phyloP scores from a whole-genome alignment of 345 rosid species.

The Sonneratia caseolaris region DNA sequence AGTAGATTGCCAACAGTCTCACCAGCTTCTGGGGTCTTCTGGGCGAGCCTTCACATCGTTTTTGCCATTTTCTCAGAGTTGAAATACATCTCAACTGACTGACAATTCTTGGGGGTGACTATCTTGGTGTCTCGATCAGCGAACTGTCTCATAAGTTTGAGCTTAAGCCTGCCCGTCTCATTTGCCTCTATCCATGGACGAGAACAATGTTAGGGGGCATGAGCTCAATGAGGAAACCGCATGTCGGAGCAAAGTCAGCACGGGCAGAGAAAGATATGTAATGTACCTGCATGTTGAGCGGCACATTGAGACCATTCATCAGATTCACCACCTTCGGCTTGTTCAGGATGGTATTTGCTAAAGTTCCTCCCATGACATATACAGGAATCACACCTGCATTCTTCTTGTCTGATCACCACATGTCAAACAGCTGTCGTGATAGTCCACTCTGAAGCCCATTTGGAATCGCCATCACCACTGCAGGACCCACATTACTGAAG shows the following conservation, averaged over 20 bases:
- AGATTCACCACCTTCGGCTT: conserved; percentile 90
- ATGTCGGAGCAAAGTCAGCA: conserved; percentile 91
- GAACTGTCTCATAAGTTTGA: conserved; percentile 66
- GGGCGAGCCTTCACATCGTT: conserved; percentile 51
- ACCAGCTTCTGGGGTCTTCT: conserved; percentile 40
- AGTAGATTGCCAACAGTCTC: conserved; percentile 73
- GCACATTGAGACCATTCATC: conserved; percentile 86
- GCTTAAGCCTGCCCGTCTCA: conserved; percentile 90
- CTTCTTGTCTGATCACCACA: conserved; percentile 87
- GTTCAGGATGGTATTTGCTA: conserved; percentile 69
- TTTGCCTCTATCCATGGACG: conserved; percentile 88
- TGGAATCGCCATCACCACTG: conserved; percentile 93
- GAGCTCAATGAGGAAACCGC: conserved; percentile 77
- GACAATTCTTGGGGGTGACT: too few relatives aligned
- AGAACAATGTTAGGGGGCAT: conserved; percentile 91
- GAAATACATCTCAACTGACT: conserved; percentile 39
- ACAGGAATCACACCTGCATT: conserved; percentile 80
- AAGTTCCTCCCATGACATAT: conserved; percentile 74
- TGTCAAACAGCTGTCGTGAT: conserved; percentile 82
- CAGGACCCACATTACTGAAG: conserved; percentile 76
- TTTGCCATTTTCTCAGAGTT: conserved; percentile 90
- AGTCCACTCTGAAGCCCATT: conserved; percentile 84
- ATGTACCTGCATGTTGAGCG: conserved; percentile 84
- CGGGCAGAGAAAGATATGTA: conserved; percentile 91
- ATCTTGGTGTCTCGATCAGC: conserved; percentile 71